Conservation (phyloP, 352 stramenopile species). For the Saprolegnia diclina region DNA sequence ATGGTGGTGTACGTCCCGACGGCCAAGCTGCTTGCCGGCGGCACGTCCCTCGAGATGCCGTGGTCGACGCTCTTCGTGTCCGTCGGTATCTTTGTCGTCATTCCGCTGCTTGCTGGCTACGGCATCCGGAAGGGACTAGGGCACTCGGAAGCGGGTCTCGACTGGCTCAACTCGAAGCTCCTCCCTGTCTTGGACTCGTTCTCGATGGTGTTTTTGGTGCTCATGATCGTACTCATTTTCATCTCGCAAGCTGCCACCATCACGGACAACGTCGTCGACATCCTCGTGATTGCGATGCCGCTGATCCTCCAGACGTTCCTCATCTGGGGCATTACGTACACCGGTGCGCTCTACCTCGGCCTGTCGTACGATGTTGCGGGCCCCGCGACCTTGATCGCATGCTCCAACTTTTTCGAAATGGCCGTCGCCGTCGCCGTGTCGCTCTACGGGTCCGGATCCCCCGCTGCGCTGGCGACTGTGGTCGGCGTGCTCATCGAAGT, state of each 20-base stretch:
- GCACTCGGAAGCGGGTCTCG: neutral
- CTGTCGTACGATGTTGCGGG: conserved; percentile 28
- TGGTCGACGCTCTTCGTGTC: conserved; percentile 42
- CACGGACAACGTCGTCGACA: conserved; percentile 42
- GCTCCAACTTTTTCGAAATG: conserved; percentile 84
- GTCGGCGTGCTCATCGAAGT: conserved; percentile 69
- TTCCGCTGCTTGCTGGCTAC: conserved; percentile 46
- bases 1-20: conserved; percentile 62
- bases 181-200: conserved; percentile 40
- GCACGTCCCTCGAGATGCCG: conserved; percentile 37
- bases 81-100: conserved; percentile 63
- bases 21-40: conserved; percentile 42
- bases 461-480: conserved; percentile 58
- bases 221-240: conserved; percentile 69
- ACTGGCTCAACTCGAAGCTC: conserved; percentile 51
- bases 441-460: conserved; percentile 63
- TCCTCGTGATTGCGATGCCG: conserved; percentile 51
- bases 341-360: conserved; percentile 35
- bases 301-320: conserved; percentile 57
- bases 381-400: conserved; percentile 57
- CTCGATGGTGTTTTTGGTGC: conserved; percentile 53
- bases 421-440: conserved; percentile 59
- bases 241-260: conserved; percentile 64
- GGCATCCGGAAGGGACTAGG: conserved; percentile 37
- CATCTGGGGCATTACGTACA: conserved; percentile 57